Conservation (phyloP, 768 basidiomycete genomes). For the Leccinum subgranulosum region DNA sequence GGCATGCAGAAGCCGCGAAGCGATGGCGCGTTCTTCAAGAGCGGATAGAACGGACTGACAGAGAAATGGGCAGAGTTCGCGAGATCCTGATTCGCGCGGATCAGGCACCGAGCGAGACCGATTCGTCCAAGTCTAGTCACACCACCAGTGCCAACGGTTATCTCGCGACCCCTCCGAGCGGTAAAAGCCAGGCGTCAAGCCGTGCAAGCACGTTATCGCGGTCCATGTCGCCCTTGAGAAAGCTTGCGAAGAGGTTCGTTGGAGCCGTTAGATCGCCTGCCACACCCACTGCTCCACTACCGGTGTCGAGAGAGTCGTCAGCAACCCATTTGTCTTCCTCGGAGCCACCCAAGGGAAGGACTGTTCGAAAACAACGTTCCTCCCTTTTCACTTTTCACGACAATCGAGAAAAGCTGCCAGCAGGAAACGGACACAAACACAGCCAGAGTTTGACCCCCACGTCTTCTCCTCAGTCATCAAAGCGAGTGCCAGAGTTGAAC, state of each 20-base stretch:
- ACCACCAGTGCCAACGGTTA: constrained; percentile 49
- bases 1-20: constrained; percentile 85
- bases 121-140: constrained; percentile 63
- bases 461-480: constrained; percentile 47
- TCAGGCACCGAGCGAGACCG: constrained; percentile 60
- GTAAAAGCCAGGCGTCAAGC: constrained; percentile 41
- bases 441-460: constrained; percentile 72
- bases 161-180: constrained; percentile 61
- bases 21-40: constrained; percentile 81
- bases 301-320: constrained; percentile 40
- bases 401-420: constrained; percentile 44
- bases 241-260: constrained; percentile 69
- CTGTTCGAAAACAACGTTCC: constrained; percentile 54
- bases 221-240: constrained; percentile 79
- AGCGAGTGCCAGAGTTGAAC: constrained; percentile 35
- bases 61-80: constrained; percentile 74
- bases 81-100: constrained; percentile 50
- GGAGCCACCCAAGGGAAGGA: constrained; percentile 42
- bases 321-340: constrained; percentile 45
- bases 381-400: constrained; percentile 58
- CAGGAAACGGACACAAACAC: constrained; percentile 64
- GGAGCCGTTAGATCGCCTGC: constrained; percentile 40
- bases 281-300: constrained; percentile 44
- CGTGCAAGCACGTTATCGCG: constrained; percentile 50
- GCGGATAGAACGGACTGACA: constrained; percentile 75